Base-by-base conservation (phyloP, 495 filamentous ascomycete genomes). In the Penicillium taxi region DNA sequence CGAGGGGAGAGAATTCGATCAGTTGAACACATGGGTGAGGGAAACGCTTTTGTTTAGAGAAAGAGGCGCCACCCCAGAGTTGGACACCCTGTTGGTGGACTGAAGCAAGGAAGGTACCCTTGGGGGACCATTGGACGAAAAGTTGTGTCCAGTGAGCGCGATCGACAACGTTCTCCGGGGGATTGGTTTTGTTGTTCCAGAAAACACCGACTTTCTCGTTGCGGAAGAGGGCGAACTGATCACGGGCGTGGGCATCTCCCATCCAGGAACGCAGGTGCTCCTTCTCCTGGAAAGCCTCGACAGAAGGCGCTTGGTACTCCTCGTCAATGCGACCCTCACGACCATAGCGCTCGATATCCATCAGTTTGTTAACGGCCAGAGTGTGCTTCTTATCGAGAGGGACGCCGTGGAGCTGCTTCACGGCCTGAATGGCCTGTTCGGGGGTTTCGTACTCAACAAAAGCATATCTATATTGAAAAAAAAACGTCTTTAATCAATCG, bases 361-460 rank as follows among this genome's bases (percentile, higher is more conserved):
- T 94, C 55, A 98, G 69, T 65, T 98, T 98, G 76, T 98, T 98
- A 53, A 96, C 88, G 44, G 77, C 73, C 42, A 98, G 76, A 14
- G 82, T 94, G 72, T 98, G 87, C 67, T 77, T 95, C 72, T 86
- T 95, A 69, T 98, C 91, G 52, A 96, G 80, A 16, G 88, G 73
- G 12, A 81, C 75, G 42, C 74, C 75, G 54, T 96, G 79, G 38
- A 98, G 79, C 42, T 79, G 72, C 60, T 94, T 86, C 48, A 86
- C 82, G 33, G 90, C 91, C 25, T 82, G 82, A 22, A 83, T 70
- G 11, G 91, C 91, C 64, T 96, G 87, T 54, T 84, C 86, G 32
- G 89, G 71, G n/a, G 86, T 86, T 29, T 89, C 78, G 61, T 87
- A 98, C 63, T 98, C 91, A 35, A 96, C 87, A 57, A 98, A 96